Conservation (phyloP, 352 stramenopile genomes). For the Plasmopara viticola region DNA sequence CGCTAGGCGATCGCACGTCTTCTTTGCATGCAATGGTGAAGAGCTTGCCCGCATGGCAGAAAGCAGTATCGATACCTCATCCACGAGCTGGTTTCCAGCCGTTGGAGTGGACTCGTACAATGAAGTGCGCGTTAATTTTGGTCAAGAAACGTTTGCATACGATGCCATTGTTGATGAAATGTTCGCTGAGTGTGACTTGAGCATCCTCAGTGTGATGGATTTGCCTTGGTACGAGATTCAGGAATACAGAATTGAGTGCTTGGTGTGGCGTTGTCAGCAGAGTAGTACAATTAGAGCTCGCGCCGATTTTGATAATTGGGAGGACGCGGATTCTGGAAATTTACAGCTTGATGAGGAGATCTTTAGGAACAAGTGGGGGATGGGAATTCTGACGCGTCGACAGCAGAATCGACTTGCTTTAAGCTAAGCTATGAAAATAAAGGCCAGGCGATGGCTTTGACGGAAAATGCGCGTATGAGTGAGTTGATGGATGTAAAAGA, state of each 20-base stretch:
- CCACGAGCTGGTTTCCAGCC: conserved; percentile 63
- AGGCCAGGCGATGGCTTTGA: too few species aligned
- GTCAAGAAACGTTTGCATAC: conserved; percentile 59
- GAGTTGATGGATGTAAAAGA: too few species aligned
- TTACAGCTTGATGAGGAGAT: conserved; percentile 3
- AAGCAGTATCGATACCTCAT: conserved; percentile 29
- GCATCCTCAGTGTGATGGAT: conserved; percentile 12
- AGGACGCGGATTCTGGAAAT: conserved; percentile 15
- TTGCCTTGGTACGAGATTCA: conserved; percentile 54
- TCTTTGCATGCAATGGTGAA: conserved; percentile 66
- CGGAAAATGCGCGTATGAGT: too few species aligned
- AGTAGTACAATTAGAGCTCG: conserved; percentile 6
- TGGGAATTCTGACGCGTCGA: conserved; percentile 25
- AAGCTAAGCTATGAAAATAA: background rate
- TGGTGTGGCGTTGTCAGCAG: conserved; percentile 24
- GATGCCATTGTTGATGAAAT: conserved; percentile 43
- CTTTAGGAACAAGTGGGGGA: conserved; percentile 26
- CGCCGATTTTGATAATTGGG: conserved; percentile 15
- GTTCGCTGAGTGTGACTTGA: conserved; percentile 39
- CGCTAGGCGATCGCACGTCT: conserved; percentile 37
- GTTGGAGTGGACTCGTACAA: conserved; percentile 79
- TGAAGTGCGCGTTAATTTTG: conserved; percentile 78
- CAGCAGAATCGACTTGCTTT: conserved; percentile 30
- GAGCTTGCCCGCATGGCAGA: conserved; percentile 23
- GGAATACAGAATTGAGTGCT: conserved; percentile 24